Percentiles rank a stretch among this genome's conserved stretches.
These are phyloP conservation scores for Colletotrichum ledebouriae DNA, from an alignment of 2,329 filamentous ascomycete genomes.

Conservation along the genomic window DNA sequence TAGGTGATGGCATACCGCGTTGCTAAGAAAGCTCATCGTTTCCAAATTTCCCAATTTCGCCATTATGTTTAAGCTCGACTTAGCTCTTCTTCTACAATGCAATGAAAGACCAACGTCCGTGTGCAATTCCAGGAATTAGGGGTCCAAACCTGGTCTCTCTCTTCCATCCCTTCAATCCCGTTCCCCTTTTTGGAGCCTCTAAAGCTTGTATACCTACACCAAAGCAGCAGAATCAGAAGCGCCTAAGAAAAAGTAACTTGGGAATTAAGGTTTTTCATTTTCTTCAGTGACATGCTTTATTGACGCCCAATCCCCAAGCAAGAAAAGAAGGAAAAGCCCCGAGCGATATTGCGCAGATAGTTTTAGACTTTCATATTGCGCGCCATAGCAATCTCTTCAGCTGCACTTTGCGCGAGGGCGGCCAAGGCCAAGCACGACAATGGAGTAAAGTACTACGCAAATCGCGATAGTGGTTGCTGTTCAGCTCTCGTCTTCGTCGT, in stretches of 20 bases:
- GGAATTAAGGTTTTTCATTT: neutral
- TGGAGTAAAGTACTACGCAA: no score
- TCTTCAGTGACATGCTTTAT: neutral
- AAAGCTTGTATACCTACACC: neutral
- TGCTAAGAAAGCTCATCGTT: no score
- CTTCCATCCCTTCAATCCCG: neutral
- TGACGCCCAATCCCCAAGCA: neutral
- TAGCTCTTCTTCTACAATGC: neutral
- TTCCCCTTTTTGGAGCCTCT: neutral
- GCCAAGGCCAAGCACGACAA: no score
- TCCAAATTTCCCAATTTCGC: neutral
- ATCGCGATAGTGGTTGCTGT: no score
- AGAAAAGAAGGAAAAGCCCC: no score
- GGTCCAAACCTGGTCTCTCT: neutral
- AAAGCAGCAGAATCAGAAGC: neutral
- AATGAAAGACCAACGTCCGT: neutral
- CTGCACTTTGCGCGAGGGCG: no score
- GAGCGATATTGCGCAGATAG: no score
- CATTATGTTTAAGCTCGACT: neutral
- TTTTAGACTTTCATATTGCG: no score
- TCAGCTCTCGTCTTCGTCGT: no score
- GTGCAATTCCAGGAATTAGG: no score
- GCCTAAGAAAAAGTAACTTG: neutral
- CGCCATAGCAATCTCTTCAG: no score
- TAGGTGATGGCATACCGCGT: no score